Percentiles rank a stretch among this genome's conserved stretches.
These are phyloP conservation scores for Monosporascus sp. DNA, from an alignment of 2,329 filamentous ascomycete species.

Conservation along the genomic window DNA sequence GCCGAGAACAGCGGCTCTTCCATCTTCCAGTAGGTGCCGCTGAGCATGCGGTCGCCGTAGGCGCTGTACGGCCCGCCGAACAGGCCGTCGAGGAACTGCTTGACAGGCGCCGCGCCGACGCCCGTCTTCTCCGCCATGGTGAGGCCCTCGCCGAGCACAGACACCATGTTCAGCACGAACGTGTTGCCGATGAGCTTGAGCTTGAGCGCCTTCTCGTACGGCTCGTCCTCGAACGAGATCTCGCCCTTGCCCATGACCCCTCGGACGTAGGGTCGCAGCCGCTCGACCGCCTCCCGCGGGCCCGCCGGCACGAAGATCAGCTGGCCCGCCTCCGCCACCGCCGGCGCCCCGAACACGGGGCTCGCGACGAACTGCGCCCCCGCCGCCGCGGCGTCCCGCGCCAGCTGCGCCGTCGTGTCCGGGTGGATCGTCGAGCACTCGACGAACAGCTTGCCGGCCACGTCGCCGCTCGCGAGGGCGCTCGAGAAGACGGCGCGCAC, in stretches of 20 bases:
- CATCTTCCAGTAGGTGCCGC: conserved; percentile 70
- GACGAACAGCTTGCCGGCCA: conserved; percentile 71
- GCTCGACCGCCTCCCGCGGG: conserved; percentile 48
- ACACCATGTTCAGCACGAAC: conserved; percentile 78
- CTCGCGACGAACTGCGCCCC: conserved; percentile 72
- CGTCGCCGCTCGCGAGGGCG: conserved; percentile 46
- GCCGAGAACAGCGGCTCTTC: conserved; percentile 79
- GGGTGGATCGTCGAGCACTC: conserved; percentile 88
- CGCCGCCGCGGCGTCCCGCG: conserved; percentile 48
- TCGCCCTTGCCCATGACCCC: conserved; percentile 61
- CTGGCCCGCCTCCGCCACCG: conserved; percentile 58
- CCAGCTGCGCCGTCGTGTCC: conserved; percentile 66
- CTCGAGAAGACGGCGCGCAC: conserved; percentile 57
- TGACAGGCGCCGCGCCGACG: conserved; percentile 63
- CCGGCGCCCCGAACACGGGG: conserved; percentile 60
- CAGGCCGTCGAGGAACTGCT: conserved; percentile 66
- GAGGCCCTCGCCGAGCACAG: conserved; percentile 72
- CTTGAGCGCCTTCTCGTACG: conserved; percentile 51
- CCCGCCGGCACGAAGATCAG: conserved; percentile 65
- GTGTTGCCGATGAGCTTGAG: conserved; percentile 85
- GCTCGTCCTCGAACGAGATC: conserved; percentile 36
- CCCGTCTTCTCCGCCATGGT: conserved; percentile 76
- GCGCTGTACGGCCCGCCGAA: conserved; percentile 71
- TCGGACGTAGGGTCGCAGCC: conserved; percentile 58
- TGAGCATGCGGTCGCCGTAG: conserved; percentile 69